phyloP scores from a whole-genome alignment of 495 filamentous ascomycete genomes.

The Lentithecium fluviatile region DNA sequence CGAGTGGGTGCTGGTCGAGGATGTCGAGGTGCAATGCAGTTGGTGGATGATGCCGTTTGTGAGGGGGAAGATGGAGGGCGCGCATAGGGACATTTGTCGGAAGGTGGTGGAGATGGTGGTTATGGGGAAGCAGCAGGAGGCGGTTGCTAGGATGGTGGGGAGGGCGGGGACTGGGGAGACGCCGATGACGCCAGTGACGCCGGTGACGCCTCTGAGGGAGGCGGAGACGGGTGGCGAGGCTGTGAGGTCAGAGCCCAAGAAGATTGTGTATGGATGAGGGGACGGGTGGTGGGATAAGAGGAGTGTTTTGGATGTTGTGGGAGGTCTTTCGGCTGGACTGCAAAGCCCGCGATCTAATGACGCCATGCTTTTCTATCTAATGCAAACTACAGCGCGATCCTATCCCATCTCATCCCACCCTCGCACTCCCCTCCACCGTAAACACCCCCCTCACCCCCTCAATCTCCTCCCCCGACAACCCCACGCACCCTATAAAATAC shows the following conservation, averaged over 20 bases:
- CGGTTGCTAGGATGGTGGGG: constrained; percentile 13
- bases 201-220: neutral
- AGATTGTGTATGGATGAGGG: constrained; percentile 14
- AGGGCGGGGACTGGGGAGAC: constrained; percentile 7
- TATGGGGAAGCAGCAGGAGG: constrained; percentile 20
- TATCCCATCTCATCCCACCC: no score
- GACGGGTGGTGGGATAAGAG: neutral
- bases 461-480: constrained; percentile 18
- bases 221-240: neutral
- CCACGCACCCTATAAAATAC: constrained; percentile 13
- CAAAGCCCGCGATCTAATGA: neutral
- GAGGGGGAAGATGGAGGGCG: constrained; percentile 18
- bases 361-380: neutral
- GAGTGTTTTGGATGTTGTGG: neutral
- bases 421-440: constrained; percentile 1
- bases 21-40: constrained; percentile 30
- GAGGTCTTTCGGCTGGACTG: no score
- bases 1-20: constrained; percentile 31
- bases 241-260: constrained; percentile 7
- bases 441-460: constrained; percentile 14
- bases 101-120: constrained; percentile 33
- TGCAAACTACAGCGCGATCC: no score
- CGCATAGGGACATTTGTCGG: constrained; percentile 27
- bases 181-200: neutral
- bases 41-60: constrained; percentile 36